phyloP scores from a whole-genome alignment of 1,284 basidiomycete species.

The Blastosporella zonata region DNA sequence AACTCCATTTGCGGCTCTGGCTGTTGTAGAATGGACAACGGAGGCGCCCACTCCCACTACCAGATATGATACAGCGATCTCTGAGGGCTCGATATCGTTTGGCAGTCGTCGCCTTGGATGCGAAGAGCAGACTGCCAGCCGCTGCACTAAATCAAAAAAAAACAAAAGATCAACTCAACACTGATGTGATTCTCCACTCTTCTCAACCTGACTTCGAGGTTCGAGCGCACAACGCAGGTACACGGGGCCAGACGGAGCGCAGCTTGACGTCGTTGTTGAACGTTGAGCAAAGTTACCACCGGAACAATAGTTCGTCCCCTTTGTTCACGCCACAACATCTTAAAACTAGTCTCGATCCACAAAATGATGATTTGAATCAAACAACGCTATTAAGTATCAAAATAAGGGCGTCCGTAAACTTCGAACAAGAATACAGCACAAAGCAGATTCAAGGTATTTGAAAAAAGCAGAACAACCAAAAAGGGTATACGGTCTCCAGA shows the following conservation, averaged over 20 bases:
- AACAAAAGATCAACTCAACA: conserved; percentile 20
- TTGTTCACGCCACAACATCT: conserved; percentile 11
- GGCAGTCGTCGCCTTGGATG: conserved; percentile 16
- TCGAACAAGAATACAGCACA: conserved; percentile 18
- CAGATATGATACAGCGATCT: conserved; percentile 2
- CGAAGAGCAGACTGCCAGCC: conserved; percentile 10
- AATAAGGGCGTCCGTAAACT: conserved; percentile 18
- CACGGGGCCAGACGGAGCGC: not conserved
- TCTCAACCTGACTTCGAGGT: conserved; percentile 7
- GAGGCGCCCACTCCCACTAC: conserved; percentile 1
- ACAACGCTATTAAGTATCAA: conserved; percentile 20
- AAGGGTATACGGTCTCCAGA: conserved; percentile 21
- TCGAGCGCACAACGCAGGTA: not conserved
- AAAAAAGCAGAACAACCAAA: conserved; percentile 20
- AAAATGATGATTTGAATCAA: conserved; percentile 7
- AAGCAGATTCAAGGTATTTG: conserved; percentile 25
- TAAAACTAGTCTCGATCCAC: conserved; percentile 1
- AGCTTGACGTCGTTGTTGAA: not conserved
- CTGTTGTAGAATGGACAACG: not conserved
- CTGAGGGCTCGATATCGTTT: conserved; percentile 10
- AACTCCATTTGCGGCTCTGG: conserved; percentile 43
- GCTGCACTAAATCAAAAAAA: conserved; percentile 14
- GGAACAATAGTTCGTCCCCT: conserved; percentile 4
- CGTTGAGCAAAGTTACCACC: not conserved
- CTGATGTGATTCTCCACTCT: conserved; percentile 25